Evolutionary conservation across 2,329 filamentous ascomycete species (phyloP).

Genomic region (Lecanicillium sp.): DNA sequence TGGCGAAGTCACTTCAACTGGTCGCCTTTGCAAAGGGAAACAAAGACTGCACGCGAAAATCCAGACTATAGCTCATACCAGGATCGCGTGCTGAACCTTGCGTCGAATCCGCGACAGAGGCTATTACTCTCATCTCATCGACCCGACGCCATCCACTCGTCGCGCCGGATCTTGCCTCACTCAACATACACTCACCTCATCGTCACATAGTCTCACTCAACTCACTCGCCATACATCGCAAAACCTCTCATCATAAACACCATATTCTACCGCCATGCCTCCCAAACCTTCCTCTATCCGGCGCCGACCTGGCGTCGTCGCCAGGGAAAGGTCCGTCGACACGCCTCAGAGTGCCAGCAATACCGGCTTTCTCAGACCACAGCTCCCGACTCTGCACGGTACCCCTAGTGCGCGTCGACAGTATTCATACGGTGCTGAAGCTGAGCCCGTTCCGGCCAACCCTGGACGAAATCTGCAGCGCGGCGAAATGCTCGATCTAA

Average conservation of each 20-base stretch:
- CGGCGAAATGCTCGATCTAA: slow-evolving; percentile 16
- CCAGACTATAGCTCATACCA: no score
- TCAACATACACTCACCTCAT: background rate
- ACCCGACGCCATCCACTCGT: no score
- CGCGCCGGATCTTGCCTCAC: no score
- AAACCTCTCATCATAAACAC: no score
- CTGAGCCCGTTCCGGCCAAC: slow-evolving; percentile 21
- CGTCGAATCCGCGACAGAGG: background rate
- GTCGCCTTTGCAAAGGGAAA: slow-evolving; percentile 7
- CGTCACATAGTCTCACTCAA: no score
- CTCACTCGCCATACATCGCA: no score
- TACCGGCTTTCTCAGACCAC: slow-evolving; percentile 15
- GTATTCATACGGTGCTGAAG: slow-evolving; percentile 30
- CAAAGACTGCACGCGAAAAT: slow-evolving; percentile 3
- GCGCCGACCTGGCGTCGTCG: background rate
- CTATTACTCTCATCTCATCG: background rate
- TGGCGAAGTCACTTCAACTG: slow-evolving; percentile 8
- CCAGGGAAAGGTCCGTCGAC: background rate
- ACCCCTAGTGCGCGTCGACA: slow-evolving; percentile 28
- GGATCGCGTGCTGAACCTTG: background rate
- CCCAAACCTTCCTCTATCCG: slow-evolving; percentile 8
- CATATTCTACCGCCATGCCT: no score
- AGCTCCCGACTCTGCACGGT: slow-evolving; percentile 18
- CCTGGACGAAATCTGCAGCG: slow-evolving; percentile 10
- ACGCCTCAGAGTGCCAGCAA: slow-evolving; percentile 5